Conservation (phyloP, 176 grass and related monocot genomes). For the Aegilops tauschii region DNA sequence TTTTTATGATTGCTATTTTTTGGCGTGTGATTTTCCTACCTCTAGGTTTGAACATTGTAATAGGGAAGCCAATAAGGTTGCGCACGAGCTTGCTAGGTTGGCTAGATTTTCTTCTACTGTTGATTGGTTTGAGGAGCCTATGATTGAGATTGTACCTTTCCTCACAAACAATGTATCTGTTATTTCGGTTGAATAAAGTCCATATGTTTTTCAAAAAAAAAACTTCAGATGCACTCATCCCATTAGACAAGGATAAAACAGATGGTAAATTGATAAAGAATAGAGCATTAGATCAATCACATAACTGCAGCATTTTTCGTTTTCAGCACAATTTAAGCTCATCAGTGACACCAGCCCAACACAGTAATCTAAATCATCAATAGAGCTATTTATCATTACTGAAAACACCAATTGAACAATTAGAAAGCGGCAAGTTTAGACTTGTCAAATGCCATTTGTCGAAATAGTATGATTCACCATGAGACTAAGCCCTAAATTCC, state of each 20-base stretch:
- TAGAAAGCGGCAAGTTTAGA: not conserved
- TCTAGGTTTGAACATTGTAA: too few species aligned
- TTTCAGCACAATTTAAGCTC: not conserved
- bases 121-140: too few species aligned
- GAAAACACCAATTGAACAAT: not conserved
- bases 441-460: not conserved
- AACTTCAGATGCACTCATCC: not conserved
- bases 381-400: constrained; percentile 1
- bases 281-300: not conserved
- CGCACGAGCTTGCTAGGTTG: too few species aligned
- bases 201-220: too few species aligned
- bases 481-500: not conserved
- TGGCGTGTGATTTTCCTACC: too few species aligned
- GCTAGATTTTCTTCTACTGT: too few species aligned
- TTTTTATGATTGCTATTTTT: too few species aligned
- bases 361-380: not conserved
- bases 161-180: too few species aligned
- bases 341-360: not conserved
- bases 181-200: too few species aligned
- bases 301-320: not conserved
- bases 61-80: too few species aligned
- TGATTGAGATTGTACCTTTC: too few species aligned
- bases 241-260: not conserved
- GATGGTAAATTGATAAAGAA: not conserved
- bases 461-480: not conserved